Conservation (phyloP, 371 early-diverging fungal genomes). For the Mortierella sp. region DNA sequence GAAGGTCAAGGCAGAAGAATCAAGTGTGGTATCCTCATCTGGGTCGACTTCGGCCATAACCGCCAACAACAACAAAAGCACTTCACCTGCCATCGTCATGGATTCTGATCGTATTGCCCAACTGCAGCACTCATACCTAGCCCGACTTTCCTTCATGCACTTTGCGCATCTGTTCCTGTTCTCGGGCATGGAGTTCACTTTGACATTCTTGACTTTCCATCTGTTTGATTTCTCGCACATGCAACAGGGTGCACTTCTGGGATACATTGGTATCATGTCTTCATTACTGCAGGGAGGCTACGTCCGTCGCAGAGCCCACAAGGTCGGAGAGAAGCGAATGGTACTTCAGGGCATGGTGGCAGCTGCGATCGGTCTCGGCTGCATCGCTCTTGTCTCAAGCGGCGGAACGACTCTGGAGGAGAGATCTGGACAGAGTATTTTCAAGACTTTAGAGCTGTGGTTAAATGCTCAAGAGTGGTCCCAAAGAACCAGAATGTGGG, state of each 20-base stretch:
- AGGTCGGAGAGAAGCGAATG: conserved; percentile 75
- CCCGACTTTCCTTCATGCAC: conserved; percentile 76
- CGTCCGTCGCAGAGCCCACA: conserved; percentile 82
- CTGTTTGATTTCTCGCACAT: conserved; percentile 85
- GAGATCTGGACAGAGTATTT: background rate
- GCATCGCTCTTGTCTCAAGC: conserved; percentile 68
- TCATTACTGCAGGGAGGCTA: conserved; percentile 94
- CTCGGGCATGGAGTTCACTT: conserved; percentile 98
- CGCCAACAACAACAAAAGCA: background rate
- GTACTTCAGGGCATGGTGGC: conserved; percentile 82
- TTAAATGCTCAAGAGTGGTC: conserved; percentile 44
- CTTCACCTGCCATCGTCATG: background rate
- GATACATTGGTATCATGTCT: conserved; percentile 88
- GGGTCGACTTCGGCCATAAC: no score
- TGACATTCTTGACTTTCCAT: conserved; percentile 96
- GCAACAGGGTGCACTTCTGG: conserved; percentile 92
- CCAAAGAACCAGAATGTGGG: conserved; percentile 40
- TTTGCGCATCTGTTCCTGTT: conserved; percentile 92
- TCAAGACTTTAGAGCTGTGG: conserved; percentile 14
- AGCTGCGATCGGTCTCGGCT: conserved; percentile 76
- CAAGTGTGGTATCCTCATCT: background rate
- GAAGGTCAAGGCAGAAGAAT: background rate
- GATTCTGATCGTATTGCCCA: conserved; percentile 24
- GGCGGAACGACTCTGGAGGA: conserved; percentile 13
- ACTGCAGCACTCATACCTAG: conserved; percentile 57